A percentile compares a stretch with the other conserved stretches of the same genome.
These are phyloP conservation scores for Plantago lanceolata DNA, from an alignment of 305 asterid species.

Conservation along the genomic window DNA sequence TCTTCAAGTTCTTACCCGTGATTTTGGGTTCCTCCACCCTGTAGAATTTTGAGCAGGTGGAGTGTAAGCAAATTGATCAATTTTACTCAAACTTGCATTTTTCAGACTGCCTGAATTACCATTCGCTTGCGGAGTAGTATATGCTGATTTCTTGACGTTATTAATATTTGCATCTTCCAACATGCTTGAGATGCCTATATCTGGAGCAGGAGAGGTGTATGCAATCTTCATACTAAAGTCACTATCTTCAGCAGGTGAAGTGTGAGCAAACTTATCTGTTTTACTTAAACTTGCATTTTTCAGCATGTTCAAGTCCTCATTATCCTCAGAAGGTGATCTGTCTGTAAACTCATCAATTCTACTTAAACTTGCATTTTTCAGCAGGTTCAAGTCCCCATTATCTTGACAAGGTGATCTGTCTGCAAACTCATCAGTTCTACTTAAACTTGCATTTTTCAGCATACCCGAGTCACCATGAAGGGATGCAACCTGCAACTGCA, in stretches of 20 bases:
- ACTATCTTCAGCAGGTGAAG: slow-evolving; percentile 31
- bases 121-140: slow-evolving; percentile 8
- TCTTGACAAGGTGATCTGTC: not conserved
- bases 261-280: slow-evolving; percentile 23
- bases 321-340: slow-evolving; percentile 34
- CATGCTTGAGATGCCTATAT: not conserved
- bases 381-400: not conserved
- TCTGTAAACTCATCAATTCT: slow-evolving; percentile 41
- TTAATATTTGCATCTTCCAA: not conserved
- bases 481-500: slow-evolving; percentile 38
- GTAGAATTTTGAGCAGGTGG: slow-evolving; percentile 31
- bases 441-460: not conserved
- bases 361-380: slow-evolving; percentile 20
- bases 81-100: not conserved
- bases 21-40: slow-evolving; percentile 78
- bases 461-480: slow-evolving; percentile 24
- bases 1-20: slow-evolving; percentile 46
- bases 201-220: not conserved
- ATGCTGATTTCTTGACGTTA: slow-evolving; percentile 25
- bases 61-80: slow-evolving; percentile 23
- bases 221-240: slow-evolving; percentile 14
- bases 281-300: not conserved
- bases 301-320: slow-evolving; percentile 24
- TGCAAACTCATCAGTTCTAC: slow-evolving; percentile 25
- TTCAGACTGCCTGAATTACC: slow-evolving; percentile 20